Percentiles rank a stretch among this genome's conserved stretches.
Conservation (phyloP, 306 rosid species). For the Citrullus mucosospermus region DNA sequence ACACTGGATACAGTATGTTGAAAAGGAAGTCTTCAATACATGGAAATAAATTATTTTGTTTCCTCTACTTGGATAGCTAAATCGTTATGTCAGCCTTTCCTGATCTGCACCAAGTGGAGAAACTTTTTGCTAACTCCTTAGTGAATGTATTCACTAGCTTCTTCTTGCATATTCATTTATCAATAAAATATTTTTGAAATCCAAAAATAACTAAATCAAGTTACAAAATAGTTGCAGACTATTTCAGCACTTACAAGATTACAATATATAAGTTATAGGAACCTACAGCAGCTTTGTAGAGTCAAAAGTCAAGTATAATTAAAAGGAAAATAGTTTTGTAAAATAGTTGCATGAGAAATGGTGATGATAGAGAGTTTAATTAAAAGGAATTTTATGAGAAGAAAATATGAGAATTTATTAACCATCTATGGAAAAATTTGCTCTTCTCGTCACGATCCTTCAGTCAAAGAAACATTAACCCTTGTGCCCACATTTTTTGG, state of each 20-base stretch:
- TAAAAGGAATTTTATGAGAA: no score
- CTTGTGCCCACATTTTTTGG: not conserved
- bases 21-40: not conserved
- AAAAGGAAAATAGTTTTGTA: no score
- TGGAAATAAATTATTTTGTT: no score
- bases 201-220: not conserved
- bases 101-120: not conserved
- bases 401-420: no score
- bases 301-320: not conserved
- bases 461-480: not conserved
- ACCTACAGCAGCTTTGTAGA: not conserved
- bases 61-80: not conserved
- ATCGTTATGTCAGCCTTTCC: not conserved
- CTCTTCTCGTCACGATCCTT: not conserved
- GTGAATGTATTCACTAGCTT: not conserved
- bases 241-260: not conserved
- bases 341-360: no score
- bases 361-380: no score
- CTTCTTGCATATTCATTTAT: not conserved
- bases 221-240: no score
- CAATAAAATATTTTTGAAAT: not conserved
- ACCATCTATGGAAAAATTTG: not conserved
- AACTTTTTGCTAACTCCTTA: not conserved
- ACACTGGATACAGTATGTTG: not conserved
- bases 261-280: not conserved